Base-by-base conservation (phyloP, 768 basidiomycete species). In the Strobilomyces confusus region DNA sequence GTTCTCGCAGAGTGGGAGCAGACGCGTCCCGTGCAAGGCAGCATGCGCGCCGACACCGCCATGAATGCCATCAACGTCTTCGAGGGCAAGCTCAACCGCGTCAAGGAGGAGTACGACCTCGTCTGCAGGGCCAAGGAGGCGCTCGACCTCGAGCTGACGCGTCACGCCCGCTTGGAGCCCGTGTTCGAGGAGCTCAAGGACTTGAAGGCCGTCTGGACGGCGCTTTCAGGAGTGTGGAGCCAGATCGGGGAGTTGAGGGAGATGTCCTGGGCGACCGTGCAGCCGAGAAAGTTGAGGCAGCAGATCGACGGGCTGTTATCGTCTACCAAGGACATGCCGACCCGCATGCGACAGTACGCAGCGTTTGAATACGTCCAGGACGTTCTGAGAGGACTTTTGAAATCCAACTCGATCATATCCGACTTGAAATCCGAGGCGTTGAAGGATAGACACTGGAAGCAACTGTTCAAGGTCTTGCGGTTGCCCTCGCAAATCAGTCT, bases 341-440 rank as follows among this genome's bases (percentile, higher is more conserved):
- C 92, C 34, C 80, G 95, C 56, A 99, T 98, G 97, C 82, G 97
- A 49, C 97, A 99, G 67, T 99, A 99, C 69, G 92, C 94, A 9
- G 97, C 97, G 0, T 99, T 98, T 65, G 97, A 98, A 76, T 95
- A 91, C 68, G 93, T 98, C 2, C 95, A 98, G 65, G 95, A 99
- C 40, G 80, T 87, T 20, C 77, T 99, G 49, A 81, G 88, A 42
- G 82, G 85, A 13, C 76, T 94, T 44, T 79, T 98, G 59, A 98
- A 97, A 73, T 86, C 89, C 34, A 98, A 99, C 68, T 68, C 85
- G 1, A 75, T 97, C 58, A 79, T 99, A n/a, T 84, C 84, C 15
- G 97, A 99, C 71, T 76, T 99, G 63, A 98, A 97, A 74, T 95
- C 93, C 11, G 97, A 98, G 64, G 95, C 95, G 5, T 72, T 99